Evolutionary conservation across 2,329 filamentous ascomycete genomes (phyloP).

Genomic region (Xylariaceae sp.): DNA sequence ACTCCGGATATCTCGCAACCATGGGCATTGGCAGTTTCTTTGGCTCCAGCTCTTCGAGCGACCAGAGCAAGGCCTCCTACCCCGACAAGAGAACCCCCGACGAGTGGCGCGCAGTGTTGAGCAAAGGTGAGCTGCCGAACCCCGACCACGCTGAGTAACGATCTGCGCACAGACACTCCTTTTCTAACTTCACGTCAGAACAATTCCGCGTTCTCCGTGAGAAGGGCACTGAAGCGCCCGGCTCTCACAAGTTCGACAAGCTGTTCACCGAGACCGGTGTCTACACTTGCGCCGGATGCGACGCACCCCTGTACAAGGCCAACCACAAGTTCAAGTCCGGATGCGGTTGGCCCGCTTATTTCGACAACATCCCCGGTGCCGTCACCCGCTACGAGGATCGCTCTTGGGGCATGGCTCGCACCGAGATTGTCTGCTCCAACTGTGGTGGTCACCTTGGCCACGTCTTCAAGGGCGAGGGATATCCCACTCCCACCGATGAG

Average conservation of each 20-base stretch:
- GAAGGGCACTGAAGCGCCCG: constrained; percentile 84
- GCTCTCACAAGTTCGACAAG: constrained; percentile 81
- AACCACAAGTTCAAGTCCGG: constrained; percentile 93
- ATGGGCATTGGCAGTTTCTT: constrained; percentile 81
- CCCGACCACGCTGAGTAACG: neutral
- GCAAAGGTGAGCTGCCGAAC: constrained; percentile 40
- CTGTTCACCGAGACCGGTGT: constrained; percentile 74
- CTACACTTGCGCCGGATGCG: constrained; percentile 85
- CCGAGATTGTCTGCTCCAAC: constrained; percentile 91
- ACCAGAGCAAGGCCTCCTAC: constrained; percentile 60
- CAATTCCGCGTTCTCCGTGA: constrained; percentile 92
- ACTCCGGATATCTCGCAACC: constrained; percentile 63
- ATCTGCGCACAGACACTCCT: neutral
- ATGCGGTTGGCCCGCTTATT: constrained; percentile 98
- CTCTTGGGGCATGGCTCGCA: constrained; percentile 77
- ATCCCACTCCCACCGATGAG: constrained; percentile 84
- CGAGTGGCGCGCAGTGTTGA: constrained; percentile 88
- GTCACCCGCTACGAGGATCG: constrained; percentile 78
- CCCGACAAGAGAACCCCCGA: constrained; percentile 78
- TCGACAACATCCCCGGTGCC: constrained; percentile 88
- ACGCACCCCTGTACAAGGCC: constrained; percentile 86
- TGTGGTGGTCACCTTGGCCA: constrained; percentile 91
- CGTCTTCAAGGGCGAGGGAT: constrained; percentile 89
- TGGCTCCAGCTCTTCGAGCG: constrained; percentile 53
- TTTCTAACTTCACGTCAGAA: constrained; percentile 53